Evolutionary conservation across 176 grass and related monocot genomes (phyloP).

Genomic region (Cenchrus purpureus): DNA sequence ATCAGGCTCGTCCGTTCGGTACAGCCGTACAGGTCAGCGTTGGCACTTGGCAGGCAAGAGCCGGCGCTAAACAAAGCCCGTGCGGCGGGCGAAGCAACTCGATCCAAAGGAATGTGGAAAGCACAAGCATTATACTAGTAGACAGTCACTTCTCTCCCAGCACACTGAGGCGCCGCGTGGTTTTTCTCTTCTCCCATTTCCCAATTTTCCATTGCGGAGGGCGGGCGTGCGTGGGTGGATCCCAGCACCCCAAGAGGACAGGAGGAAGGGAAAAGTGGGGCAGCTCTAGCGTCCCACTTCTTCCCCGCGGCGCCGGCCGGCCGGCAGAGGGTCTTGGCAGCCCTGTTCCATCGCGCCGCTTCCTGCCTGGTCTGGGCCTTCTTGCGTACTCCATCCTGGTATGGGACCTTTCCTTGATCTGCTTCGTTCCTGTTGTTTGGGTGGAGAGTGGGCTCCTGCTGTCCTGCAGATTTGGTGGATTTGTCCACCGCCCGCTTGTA

Average conservation of each 20-base stretch:
- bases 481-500: not conserved
- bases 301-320: not conserved
- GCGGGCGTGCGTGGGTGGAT: not conserved
- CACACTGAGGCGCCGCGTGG: not conserved
- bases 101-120: not conserved
- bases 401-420: not conserved
- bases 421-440: not conserved
- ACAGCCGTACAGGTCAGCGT: not conserved
- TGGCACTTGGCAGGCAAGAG: not conserved
- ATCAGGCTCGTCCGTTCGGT: not conserved
- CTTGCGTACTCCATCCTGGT: not conserved
- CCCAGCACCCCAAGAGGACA: not conserved
- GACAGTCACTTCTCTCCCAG: not conserved
- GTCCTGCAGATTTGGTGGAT: not conserved
- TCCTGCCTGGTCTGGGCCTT: not conserved
- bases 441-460: not conserved
- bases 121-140: too few species aligned
- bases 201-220: not conserved
- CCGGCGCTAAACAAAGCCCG: not conserved
- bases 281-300: not conserved
- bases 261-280: not conserved
- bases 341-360: not conserved
- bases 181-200: not conserved
- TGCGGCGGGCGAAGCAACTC: not conserved
- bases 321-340: not conserved